A percentile compares a stretch with the other conserved stretches of the same genome.
Evolutionary conservation across 1,284 basidiomycete genomes (phyloP).

Genomic region (Gomphus sp.): DNA sequence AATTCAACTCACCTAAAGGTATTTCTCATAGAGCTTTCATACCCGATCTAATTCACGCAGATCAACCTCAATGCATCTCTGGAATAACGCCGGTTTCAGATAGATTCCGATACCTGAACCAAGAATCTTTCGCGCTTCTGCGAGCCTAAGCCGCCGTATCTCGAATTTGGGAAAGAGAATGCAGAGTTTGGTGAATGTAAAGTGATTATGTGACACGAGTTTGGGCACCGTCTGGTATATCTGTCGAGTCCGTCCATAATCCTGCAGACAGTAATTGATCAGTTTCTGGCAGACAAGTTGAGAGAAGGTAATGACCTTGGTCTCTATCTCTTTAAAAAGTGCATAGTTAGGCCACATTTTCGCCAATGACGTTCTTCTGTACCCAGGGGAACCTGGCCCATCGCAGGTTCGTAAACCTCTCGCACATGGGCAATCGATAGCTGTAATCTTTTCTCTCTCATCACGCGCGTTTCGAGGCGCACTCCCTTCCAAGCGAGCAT

Average conservation of each 20-base stretch:
- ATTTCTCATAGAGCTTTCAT: slow-evolving; percentile 84
- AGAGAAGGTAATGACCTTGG: no score
- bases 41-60: slow-evolving; percentile 92
- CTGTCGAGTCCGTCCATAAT: no score
- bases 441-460: slow-evolving; percentile 42
- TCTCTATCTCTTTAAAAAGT: slow-evolving; percentile 77
- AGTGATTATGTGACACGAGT: slow-evolving; percentile 90
- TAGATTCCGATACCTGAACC: slow-evolving; percentile 92
- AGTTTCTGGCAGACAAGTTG: no score
- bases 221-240: slow-evolving; percentile 47
- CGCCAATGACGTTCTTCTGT: slow-evolving; percentile 89
- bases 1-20: no score
- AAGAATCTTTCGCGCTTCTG: slow-evolving; percentile 82
- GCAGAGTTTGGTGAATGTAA: slow-evolving; percentile 98
- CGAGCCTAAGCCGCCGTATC: slow-evolving; percentile 75
- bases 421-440: slow-evolving; percentile 58
- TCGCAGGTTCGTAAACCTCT: slow-evolving; percentile 77
- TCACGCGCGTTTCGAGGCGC: slow-evolving; percentile 43
- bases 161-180: slow-evolving; percentile 89
- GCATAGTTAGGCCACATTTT: slow-evolving; percentile 95
- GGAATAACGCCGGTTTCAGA: slow-evolving; percentile 90
- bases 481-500: slow-evolving; percentile 88
- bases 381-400: slow-evolving; percentile 52
- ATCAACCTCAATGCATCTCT: slow-evolving; percentile 91
- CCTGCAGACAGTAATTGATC: no score